Percentiles rank a stretch among this genome's conserved stretches.
These are phyloP conservation scores for Sergeia podlipaevii DNA, from an alignment of 208 protist species.

Conservation along the genomic window DNA sequence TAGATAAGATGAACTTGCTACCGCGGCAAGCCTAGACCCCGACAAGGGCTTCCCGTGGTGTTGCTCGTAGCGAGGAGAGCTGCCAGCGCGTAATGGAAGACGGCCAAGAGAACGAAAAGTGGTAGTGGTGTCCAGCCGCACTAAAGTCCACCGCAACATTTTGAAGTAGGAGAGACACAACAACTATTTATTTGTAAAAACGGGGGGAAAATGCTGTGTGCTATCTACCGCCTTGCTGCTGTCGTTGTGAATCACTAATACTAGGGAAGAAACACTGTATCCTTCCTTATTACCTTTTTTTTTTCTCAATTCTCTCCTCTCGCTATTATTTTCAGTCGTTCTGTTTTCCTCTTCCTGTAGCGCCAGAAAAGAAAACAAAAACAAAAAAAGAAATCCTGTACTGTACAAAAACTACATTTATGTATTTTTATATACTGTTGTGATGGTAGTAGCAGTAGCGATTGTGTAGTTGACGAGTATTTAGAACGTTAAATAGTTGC, in stretches of 20 bases:
- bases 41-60: slow-evolving; percentile 23
- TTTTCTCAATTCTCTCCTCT: no score
- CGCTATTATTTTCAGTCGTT: no score
- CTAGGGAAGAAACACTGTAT: neutral
- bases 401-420: no score
- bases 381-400: no score
- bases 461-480: neutral
- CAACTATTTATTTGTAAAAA: neutral
- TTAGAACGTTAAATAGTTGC: neutral
- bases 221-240: neutral
- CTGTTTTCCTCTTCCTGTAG: no score
- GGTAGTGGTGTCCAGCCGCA: neutral
- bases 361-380: no score
- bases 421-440: no score
- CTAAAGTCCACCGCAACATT: neutral
- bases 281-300: no score
- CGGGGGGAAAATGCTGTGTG: neutral
- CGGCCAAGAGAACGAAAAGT: slow-evolving; percentile 17
- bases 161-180: neutral
- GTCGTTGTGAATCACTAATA: neutral
- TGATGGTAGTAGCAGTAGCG: slow-evolving; percentile 1
- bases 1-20: neutral
- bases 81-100: slow-evolving; percentile 13
- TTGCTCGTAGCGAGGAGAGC: slow-evolving; percentile 22
- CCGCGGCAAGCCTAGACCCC: slow-evolving; percentile 1